Conservation (phyloP, 208 protist genomes). For the Eutreptiella sp. region DNA sequence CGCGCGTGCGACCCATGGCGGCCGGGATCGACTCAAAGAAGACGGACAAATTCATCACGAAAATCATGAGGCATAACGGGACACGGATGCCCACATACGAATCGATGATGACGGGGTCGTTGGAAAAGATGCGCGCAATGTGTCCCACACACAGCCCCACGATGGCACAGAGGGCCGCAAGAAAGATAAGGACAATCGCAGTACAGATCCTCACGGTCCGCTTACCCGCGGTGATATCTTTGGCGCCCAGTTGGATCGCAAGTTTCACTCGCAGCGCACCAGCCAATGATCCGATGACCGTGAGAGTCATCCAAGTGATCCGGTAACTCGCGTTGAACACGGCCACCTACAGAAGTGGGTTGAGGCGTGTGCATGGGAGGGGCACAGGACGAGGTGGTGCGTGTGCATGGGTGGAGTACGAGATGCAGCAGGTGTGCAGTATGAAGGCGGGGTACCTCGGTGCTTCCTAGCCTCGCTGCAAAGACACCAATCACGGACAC, state of each 20-base stretch:
- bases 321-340: conserved; percentile 38
- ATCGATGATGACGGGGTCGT: conserved; percentile 11
- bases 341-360: conserved; percentile 18
- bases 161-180: conserved; percentile 14
- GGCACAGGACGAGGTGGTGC: background rate
- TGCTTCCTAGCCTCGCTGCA: background rate
- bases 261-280: conserved; percentile 17
- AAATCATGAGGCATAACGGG: conserved; percentile 16
- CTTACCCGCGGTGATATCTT: background rate
- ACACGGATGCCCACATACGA: conserved; percentile 12
- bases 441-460: conserved; percentile 4
- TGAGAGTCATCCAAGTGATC: conserved; percentile 32
- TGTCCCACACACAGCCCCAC: background rate
- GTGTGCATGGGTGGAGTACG: no score
- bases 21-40: conserved; percentile 27
- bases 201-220: no score
- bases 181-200: no score
- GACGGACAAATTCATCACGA: conserved; percentile 31
- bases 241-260: conserved; percentile 24
- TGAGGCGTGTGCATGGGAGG: no score
- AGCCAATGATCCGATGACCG: conserved; percentile 27
- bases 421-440: no score
- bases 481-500: conserved; percentile 7
- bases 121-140: conserved; percentile 11
- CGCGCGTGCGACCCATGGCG: conserved; percentile 25